phyloP scores from a whole-genome alignment of 2,329 filamentous ascomycete genomes.

The Hypoxylon sp. region DNA sequence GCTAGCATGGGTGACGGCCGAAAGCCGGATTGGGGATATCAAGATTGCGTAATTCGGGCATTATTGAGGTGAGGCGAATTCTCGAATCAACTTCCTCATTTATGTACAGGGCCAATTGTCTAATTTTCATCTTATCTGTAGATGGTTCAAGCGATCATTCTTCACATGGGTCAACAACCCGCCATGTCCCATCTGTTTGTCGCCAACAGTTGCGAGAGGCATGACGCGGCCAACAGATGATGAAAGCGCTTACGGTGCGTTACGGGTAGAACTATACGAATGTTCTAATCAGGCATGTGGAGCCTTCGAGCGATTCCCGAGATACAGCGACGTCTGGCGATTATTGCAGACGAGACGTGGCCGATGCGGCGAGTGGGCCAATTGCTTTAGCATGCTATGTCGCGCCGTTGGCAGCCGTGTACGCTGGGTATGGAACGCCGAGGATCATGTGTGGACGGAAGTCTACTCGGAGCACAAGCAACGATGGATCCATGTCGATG shows the following conservation, averaged over 20 bases:
- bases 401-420: constrained; percentile 91
- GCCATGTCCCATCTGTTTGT: constrained; percentile 83
- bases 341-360: constrained; percentile 88
- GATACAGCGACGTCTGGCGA: constrained; percentile 96
- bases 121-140: constrained; percentile 53
- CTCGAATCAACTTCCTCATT: neutral
- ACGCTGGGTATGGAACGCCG: constrained; percentile 98
- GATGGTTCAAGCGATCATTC: constrained; percentile 96
- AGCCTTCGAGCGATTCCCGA: constrained; percentile 88
- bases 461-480: constrained; percentile 95
- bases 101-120: constrained; percentile 3
- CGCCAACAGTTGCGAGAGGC: constrained; percentile 85
- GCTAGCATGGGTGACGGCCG: constrained; percentile 86
- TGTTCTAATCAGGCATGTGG: constrained; percentile 84
- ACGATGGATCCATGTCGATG: constrained; percentile 97
- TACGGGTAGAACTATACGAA: constrained; percentile 89
- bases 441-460: constrained; percentile 98
- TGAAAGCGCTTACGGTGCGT: constrained; percentile 88
- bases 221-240: constrained; percentile 89
- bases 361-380: constrained; percentile 95
- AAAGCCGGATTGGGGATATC: constrained; percentile 94
- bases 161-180: constrained; percentile 99
- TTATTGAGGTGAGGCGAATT: constrained; percentile 77
- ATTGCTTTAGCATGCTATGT: constrained; percentile 99
- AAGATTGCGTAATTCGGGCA: constrained; percentile 94